phyloP scores from a whole-genome alignment of 2,329 filamentous ascomycete genomes.

The Cladophialophora exuberans region DNA sequence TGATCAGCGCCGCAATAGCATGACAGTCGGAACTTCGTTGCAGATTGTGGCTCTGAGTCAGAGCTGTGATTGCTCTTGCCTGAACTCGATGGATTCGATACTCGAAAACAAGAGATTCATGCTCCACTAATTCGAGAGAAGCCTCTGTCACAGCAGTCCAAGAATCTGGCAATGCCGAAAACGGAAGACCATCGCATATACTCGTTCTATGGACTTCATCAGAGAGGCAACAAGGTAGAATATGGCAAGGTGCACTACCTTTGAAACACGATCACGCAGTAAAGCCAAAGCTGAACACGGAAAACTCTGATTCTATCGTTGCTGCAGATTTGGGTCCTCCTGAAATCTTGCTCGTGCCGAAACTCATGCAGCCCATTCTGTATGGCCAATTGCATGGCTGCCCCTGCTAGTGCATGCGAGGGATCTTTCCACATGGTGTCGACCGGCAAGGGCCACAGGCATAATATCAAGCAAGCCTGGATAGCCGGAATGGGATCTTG shows the following conservation, averaged over 20 bases:
- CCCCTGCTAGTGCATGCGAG: constrained; percentile 13
- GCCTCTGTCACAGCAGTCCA: no score
- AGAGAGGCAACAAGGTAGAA: neutral
- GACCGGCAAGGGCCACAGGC: constrained; percentile 16
- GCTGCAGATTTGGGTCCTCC: no score
- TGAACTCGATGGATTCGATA: constrained; percentile 15
- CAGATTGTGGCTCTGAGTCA: constrained; percentile 6
- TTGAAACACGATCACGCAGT: constrained; percentile 14
- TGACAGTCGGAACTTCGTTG: neutral
- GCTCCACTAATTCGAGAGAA: neutral
- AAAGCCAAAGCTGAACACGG: constrained; percentile 17
- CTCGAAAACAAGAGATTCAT: constrained; percentile 3
- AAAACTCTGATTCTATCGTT: neutral
- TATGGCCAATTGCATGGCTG: constrained; percentile 18
- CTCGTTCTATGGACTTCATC: constrained; percentile 11
- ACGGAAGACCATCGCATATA: constrained; percentile 14
- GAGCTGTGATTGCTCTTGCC: constrained; percentile 10
- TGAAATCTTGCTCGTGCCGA: constrained; percentile 20
- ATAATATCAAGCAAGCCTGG: constrained; percentile 14
- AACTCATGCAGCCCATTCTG: constrained; percentile 18
- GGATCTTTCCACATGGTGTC: constrained; percentile 13
- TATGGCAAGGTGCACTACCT: constrained; percentile 2
- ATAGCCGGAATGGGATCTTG: constrained; percentile 12
- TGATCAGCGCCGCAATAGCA: constrained; percentile 20
- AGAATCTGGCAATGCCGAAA: constrained; percentile 8